A percentile compares a stretch with the other conserved stretches of the same genome.
Evolutionary conservation across 768 basidiomycete species (phyloP).

Genomic region (Exsudoporus frostii): DNA sequence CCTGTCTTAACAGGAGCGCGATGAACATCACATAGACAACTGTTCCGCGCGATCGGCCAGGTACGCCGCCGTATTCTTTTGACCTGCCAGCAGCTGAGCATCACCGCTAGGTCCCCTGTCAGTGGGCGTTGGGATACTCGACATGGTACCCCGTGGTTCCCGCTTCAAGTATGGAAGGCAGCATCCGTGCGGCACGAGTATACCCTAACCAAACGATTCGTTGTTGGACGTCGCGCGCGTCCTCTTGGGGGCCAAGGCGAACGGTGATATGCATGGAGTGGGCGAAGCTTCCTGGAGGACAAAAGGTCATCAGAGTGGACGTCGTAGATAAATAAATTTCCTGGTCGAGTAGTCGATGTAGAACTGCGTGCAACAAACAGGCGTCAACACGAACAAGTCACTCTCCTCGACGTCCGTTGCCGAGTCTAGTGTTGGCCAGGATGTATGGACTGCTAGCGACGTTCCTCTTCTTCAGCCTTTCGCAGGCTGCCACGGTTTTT

Average conservation of each 20-base stretch:
- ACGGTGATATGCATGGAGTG: conserved; percentile 40
- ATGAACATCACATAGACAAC: conserved; percentile 57
- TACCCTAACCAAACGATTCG: conserved; percentile 44
- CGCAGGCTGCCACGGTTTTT: conserved; percentile 57
- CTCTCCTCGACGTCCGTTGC: background rate
- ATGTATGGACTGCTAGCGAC: conserved; percentile 25
- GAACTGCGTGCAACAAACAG: conserved; percentile 14
- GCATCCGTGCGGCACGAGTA: conserved; percentile 49
- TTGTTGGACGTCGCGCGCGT: conserved; percentile 50
- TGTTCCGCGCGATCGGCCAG: conserved; percentile 51
- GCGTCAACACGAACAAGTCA: conserved; percentile 9
- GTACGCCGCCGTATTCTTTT: conserved; percentile 19
- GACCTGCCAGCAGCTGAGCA: background rate
- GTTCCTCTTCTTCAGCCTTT: conserved; percentile 33
- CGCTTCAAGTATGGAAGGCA: conserved; percentile 45
- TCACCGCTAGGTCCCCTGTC: conserved; percentile 45
- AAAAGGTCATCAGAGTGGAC: conserved; percentile 38
- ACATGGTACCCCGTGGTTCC: conserved; percentile 56
- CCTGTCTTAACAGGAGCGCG: conserved; percentile 56
- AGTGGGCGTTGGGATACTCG: conserved; percentile 51
- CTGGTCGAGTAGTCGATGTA: background rate
- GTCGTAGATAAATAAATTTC: background rate
- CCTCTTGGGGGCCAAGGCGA: conserved; percentile 34
- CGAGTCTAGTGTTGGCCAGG: background rate
- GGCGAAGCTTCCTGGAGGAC: conserved; percentile 39